Evolutionary conservation across 257 asterid genomes (phyloP).

Genomic region (Schizonepeta tenuifolia): DNA sequence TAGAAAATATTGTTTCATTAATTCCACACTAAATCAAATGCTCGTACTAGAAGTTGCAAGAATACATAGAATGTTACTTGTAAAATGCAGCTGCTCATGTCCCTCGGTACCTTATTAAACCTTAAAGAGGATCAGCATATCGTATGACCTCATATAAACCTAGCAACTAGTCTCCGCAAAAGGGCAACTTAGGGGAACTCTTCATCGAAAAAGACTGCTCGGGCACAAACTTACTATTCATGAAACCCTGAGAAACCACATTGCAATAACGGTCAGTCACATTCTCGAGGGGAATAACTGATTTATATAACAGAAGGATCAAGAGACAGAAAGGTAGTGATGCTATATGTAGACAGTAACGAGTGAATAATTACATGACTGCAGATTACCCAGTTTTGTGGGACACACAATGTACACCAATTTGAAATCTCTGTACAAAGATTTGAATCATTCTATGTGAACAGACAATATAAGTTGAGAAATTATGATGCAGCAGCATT

Average conservation of each 20-base stretch:
- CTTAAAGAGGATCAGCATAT: background rate
- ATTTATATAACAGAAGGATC: background rate
- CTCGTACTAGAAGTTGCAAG: too few species aligned
- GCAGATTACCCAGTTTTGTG: background rate
- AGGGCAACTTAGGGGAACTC: background rate
- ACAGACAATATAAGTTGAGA: background rate
- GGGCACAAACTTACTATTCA: constrained; percentile 4
- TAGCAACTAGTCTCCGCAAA: constrained; percentile 21
- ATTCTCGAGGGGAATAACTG: background rate
- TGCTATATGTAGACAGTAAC: too few species aligned
- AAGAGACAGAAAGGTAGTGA: background rate
- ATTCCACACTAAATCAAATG: too few species aligned
- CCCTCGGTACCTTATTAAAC: background rate
- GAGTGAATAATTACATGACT: background rate
- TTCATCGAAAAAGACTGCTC: background rate
- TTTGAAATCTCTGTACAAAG: background rate
- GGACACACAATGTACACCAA: background rate
- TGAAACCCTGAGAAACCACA: constrained; percentile 40
- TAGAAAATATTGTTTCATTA: too few species aligned
- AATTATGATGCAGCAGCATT: background rate
- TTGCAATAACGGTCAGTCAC: background rate
- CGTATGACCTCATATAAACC: background rate
- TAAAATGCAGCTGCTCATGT: constrained; percentile 9
- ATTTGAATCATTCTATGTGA: background rate
- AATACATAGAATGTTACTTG: background rate